A percentile compares a stretch with the other conserved stretches of the same genome.
Evolutionary conservation across 768 basidiomycete genomes (phyloP).

Genomic region (Nidularia sp.): DNA sequence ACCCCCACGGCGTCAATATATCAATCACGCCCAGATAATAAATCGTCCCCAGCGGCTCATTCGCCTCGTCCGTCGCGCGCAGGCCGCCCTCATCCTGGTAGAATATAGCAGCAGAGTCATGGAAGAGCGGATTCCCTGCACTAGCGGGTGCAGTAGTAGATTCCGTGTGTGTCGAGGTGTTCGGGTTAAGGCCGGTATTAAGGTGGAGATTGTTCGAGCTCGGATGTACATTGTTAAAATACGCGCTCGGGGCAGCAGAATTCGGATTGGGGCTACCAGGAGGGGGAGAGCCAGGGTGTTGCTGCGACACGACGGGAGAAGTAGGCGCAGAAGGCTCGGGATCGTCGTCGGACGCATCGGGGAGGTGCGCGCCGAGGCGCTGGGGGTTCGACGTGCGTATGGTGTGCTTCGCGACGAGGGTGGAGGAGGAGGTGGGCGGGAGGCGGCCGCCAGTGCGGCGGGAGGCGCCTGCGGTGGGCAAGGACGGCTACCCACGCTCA

Average conservation of each 20-base stretch:
- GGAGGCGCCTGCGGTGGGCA: background rate
- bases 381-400: conserved; percentile 82
- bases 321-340: conserved; percentile 74
- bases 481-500: background rate
- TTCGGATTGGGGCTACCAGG: no score
- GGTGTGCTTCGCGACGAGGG: conserved; percentile 79
- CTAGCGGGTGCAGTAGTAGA: no score
- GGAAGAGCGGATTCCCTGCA: no score
- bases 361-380: conserved; percentile 36
- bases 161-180: no score
- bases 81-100: conserved; percentile 96
- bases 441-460: conserved; percentile 51
- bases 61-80: conserved; percentile 83
- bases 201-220: no score
- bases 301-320: no score
- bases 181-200: no score
- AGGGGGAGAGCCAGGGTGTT: no score
- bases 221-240: no score
- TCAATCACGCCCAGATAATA: conserved; percentile 98
- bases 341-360: conserved; percentile 62
- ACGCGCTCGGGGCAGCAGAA: no score
- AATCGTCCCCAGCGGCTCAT: conserved; percentile 68
- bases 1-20: conserved; percentile 86
- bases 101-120: no score
- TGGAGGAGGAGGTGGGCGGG: conserved; percentile 67